phyloP scores from a whole-genome alignment of 169 alveolate species.

The Babesia bigemina region DNA sequence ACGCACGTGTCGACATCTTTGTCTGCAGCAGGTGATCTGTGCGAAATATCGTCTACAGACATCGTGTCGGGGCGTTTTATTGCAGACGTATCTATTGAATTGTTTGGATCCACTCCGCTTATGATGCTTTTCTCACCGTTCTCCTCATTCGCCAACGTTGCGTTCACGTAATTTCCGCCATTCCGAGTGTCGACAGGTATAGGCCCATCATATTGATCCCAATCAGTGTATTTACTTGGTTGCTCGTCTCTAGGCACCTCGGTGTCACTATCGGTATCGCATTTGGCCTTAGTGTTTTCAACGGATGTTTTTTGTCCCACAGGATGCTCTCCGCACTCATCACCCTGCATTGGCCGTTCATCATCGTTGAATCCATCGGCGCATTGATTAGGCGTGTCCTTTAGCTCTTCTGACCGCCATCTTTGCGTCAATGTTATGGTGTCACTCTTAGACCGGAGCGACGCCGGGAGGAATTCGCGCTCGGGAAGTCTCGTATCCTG shows the following conservation, averaged over 20 bases:
- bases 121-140: neutral
- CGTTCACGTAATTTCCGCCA: neutral
- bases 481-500: slow-evolving; percentile 26
- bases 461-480: slow-evolving; percentile 23
- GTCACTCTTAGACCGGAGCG: slow-evolving; percentile 7
- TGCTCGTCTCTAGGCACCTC: neutral
- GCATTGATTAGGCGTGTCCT: too few species aligned
- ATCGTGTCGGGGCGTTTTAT: too few species aligned
- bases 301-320: neutral
- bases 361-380: neutral
- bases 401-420: neutral
- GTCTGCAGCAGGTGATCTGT: too few species aligned
- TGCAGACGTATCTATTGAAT: too few species aligned
- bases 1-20: neutral
- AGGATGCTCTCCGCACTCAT: too few species aligned
- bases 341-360: neutral
- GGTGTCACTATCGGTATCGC: neutral
- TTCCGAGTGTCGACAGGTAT: too few species aligned
- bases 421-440: slow-evolving; percentile 12
- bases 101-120: neutral
- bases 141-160: neutral
- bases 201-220: too few species aligned
- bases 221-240: too few species aligned
- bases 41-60: too few species aligned
- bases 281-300: neutral